Evolutionary conservation across 805 yeast species (phyloP).

Genomic region (Monosporozyma siamensis): DNA sequence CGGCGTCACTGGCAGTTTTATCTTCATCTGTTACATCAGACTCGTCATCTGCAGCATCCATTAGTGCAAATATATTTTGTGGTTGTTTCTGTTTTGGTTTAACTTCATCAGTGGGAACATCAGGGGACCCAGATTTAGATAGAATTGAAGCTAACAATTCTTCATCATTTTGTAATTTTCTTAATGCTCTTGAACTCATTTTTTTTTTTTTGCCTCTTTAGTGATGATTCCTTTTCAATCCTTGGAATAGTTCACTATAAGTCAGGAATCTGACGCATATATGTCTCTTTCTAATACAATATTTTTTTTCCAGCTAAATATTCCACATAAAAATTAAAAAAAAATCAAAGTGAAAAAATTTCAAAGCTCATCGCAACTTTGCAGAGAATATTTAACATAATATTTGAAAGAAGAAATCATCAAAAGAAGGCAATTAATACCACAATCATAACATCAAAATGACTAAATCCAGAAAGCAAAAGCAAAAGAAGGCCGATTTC

Average conservation of each 20-base stretch:
- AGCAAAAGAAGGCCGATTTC: conserved; percentile 40
- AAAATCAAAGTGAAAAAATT: not conserved
- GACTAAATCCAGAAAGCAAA: conserved; percentile 31
- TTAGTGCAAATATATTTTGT: conserved; percentile 23
- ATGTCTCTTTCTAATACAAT: too few species aligned
- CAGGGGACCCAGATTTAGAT: conserved; percentile 3
- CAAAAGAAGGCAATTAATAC: too few species aligned
- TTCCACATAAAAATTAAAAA: not conserved
- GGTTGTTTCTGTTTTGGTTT: conserved; percentile 5
- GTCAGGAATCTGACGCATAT: too few species aligned
- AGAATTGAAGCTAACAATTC: conserved; percentile 20
- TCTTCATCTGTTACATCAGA: conserved; percentile 7
- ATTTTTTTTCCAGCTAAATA: not conserved
- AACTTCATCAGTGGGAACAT: not conserved
- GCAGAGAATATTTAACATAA: too few species aligned
- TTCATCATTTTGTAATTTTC: conserved; percentile 28
- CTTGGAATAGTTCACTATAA: too few species aligned
- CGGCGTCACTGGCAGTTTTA: conserved; percentile 9
- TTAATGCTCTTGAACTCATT: conserved; percentile 32
- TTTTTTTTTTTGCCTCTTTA: not conserved
- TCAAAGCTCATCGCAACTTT: conserved; percentile 4
- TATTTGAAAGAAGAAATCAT: too few species aligned
- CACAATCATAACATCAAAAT: too few species aligned
- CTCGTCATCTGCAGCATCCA: conserved; percentile 17
- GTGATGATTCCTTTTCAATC: not conserved